A percentile compares a stretch with the other conserved stretches of the same genome.
Evolutionary conservation across 768 basidiomycete species (phyloP).

Genomic region (Lepiota brunneoincarnata): DNA sequence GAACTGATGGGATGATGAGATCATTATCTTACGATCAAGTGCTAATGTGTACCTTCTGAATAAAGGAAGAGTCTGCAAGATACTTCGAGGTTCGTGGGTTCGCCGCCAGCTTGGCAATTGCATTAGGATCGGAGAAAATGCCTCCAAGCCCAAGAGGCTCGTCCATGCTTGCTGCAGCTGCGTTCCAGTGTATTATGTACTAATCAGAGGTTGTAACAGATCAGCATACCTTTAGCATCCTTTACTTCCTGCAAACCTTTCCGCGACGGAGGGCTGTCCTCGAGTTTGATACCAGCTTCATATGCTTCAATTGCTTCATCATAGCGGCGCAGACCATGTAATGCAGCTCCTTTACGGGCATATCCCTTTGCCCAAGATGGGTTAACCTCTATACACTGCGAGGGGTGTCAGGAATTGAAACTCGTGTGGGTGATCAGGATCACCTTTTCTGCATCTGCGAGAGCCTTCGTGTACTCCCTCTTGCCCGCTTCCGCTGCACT

Average conservation of each 20-base stretch:
- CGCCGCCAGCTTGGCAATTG: conserved; percentile 77
- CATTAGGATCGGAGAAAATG: conserved; percentile 81
- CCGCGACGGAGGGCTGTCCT: conserved; percentile 77
- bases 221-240: conserved; percentile 69
- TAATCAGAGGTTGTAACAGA: not conserved
- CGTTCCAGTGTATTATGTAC: conserved; percentile 21
- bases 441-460: conserved; percentile 90
- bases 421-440: not conserved
- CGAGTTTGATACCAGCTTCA: conserved; percentile 75
- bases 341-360: conserved; percentile 88
- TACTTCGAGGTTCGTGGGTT: conserved; percentile 87
- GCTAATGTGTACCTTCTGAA: conserved; percentile 53
- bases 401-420: conserved; percentile 3
- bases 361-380: conserved; percentile 89
- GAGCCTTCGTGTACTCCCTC: conserved; percentile 70
- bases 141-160: conserved; percentile 58
- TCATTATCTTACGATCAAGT: conserved; percentile 2
- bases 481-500: conserved; percentile 90
- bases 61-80: conserved; percentile 80
- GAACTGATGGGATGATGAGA: conserved; percentile 38
- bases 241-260: conserved; percentile 90
- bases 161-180: conserved; percentile 38
- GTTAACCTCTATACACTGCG: conserved; percentile 75
- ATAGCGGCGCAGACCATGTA: conserved; percentile 78
- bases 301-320: conserved; percentile 85